Evolutionary conservation across 2,329 filamentous ascomycete genomes (phyloP).

Genomic region (Aspergillus terreus): DNA sequence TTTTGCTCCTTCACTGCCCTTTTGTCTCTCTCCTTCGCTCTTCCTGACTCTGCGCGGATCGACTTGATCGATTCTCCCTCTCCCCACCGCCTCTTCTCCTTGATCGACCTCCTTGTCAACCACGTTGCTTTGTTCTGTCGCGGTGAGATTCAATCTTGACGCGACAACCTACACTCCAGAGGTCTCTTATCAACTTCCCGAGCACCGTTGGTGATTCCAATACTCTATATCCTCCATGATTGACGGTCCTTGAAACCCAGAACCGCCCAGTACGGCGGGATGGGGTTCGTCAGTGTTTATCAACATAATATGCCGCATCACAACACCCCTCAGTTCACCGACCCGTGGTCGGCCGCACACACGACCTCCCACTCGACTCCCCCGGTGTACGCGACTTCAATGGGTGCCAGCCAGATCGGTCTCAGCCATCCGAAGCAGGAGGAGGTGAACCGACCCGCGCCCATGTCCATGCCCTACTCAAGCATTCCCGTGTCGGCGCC

Average conservation of each 20-base stretch:
- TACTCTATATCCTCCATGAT: constrained; percentile 63
- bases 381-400: constrained; percentile 56
- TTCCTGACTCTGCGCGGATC: neutral
- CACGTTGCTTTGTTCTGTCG: constrained; percentile 6
- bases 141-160: constrained; percentile 1
- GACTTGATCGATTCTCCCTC: neutral
- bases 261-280: constrained; percentile 73
- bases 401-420: constrained; percentile 56
- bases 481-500: constrained; percentile 70
- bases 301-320: constrained; percentile 61
- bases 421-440: constrained; percentile 59
- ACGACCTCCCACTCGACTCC: constrained; percentile 58
- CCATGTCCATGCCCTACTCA: constrained; percentile 67
- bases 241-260: constrained; percentile 89
- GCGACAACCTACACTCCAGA: neutral
- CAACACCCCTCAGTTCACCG: constrained; percentile 71
- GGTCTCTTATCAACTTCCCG: too few species aligned
- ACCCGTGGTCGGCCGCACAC: constrained; percentile 72
- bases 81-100: constrained; percentile 2
- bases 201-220: neutral
- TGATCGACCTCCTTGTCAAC: constrained; percentile 9
- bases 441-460: constrained; percentile 53
- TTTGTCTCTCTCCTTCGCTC: constrained; percentile 5
- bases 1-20: constrained; percentile 9
- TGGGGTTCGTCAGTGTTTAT: constrained; percentile 79